A percentile compares a stretch with the other conserved stretches of the same genome.
Evolutionary conservation across 73 alveolate species (phyloP).

Genomic region (Stentor coeruleus): DNA sequence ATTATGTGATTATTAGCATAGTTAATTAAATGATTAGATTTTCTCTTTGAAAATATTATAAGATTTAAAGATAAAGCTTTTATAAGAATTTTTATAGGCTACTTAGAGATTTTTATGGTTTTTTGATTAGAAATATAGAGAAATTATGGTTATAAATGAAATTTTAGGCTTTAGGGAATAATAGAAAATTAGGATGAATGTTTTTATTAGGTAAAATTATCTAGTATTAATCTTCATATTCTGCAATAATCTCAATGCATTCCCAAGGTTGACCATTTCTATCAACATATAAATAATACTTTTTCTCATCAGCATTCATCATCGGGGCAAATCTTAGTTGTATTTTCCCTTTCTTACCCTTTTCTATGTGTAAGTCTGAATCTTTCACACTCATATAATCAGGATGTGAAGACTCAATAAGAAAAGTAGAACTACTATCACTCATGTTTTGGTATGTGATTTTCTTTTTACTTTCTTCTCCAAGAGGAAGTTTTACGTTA

Average conservation of each 20-base stretch:
- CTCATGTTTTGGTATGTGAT: neutral
- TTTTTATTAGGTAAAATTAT: too few species aligned
- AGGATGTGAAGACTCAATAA: slow-evolving; percentile 5
- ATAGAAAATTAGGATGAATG: too few species aligned
- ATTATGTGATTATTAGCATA: too few species aligned
- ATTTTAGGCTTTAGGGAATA: too few species aligned
- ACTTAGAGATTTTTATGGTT: too few species aligned
- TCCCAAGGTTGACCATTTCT: neutral
- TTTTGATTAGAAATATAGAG: too few species aligned
- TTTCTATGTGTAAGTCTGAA: neutral
- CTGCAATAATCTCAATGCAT: neutral
- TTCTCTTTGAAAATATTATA: too few species aligned
- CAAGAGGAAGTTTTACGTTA: neutral
- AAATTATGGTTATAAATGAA: too few species aligned
- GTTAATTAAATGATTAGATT: too few species aligned
- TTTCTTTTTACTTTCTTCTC: neutral
- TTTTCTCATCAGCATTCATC: neutral
- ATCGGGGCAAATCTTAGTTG: neutral
- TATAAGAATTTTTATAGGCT: too few species aligned
- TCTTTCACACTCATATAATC: neutral
- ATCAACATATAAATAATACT: neutral
- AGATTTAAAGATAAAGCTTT: too few species aligned
- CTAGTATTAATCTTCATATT: neutral
- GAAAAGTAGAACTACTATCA: neutral
- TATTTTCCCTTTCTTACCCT: neutral